phyloP scores from a whole-genome alignment of 495 filamentous ascomycete species.

The Xylaria bambusicola region DNA sequence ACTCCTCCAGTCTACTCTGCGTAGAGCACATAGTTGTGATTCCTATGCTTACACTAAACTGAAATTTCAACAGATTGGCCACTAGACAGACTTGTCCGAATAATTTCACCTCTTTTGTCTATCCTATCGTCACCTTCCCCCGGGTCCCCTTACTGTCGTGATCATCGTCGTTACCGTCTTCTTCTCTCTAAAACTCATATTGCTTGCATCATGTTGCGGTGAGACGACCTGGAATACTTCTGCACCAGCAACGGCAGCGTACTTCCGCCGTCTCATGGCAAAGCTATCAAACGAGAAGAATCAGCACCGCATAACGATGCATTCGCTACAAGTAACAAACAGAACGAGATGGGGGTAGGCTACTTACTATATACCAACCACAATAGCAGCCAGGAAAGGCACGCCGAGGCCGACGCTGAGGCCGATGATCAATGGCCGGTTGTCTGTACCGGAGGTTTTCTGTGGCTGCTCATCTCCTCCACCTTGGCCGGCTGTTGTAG shows the following conservation, averaged over 20 bases:
- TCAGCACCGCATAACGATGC: not conserved
- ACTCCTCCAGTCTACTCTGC: too few species aligned
- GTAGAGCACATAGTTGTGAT: too few species aligned
- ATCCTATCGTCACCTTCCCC: not conserved
- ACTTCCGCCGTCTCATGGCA: conserved; percentile 21
- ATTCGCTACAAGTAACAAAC: not conserved
- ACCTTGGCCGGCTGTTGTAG: conserved; percentile 13
- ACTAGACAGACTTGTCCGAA: too few species aligned
- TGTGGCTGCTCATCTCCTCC: conserved; percentile 8
- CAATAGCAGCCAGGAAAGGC: conserved; percentile 36
- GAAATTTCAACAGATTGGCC: too few species aligned
- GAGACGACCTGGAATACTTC: conserved; percentile 7
- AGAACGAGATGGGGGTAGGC: not conserved
- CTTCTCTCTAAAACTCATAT: not conserved
- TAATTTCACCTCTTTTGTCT: too few species aligned
- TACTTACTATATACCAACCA: conserved; percentile 40
- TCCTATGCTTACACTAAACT: too few species aligned
- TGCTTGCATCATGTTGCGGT: not conserved
- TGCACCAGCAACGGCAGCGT: conserved; percentile 9
- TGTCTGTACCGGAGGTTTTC: conserved; percentile 30
- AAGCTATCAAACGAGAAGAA: conserved; percentile 13
- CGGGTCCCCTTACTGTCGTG: not conserved
- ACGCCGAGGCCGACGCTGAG: conserved; percentile 47
- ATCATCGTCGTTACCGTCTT: not conserved
- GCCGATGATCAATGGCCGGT: conserved; percentile 43